phyloP scores from a whole-genome alignment of 306 rosid species.

The Fagus sylvatica region DNA sequence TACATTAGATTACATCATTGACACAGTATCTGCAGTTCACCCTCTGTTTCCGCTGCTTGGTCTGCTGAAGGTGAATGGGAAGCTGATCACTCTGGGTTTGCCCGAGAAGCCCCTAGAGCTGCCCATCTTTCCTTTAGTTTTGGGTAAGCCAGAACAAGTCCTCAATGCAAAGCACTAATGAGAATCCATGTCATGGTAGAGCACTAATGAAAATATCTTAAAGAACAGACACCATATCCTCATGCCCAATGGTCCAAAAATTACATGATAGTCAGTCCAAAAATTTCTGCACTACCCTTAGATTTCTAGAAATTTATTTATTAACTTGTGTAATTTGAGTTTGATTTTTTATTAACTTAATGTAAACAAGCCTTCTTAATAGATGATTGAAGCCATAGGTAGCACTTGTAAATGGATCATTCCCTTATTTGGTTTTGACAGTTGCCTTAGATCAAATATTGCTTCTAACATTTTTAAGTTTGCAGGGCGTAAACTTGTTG shows the following conservation, averaged over 20 bases:
- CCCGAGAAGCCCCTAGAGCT: constrained; percentile 78
- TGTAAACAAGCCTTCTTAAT: too few relatives aligned
- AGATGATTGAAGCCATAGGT: too few relatives aligned
- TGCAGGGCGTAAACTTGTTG: constrained; percentile 77
- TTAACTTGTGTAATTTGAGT: too few relatives aligned
- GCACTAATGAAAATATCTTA: too few relatives aligned
- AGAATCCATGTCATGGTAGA: too few relatives aligned
- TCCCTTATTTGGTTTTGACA: neutral
- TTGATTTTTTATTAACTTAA: too few relatives aligned
- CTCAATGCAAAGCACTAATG: neutral
- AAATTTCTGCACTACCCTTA: too few relatives aligned
- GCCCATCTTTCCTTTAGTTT: constrained; percentile 56
- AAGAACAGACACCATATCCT: too few relatives aligned
- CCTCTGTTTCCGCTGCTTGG: constrained; percentile 63
- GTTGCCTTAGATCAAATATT: neutral
- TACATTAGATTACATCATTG: constrained; percentile 84
- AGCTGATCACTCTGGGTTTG: constrained; percentile 73
- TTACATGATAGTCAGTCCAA: too few relatives aligned
- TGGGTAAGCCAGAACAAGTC: constrained; percentile 46
- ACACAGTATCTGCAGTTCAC: constrained; percentile 81
- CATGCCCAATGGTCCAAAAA: too few relatives aligned
- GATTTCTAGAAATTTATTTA: too few relatives aligned
- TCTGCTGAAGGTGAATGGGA: constrained; percentile 84
- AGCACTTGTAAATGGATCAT: neutral
- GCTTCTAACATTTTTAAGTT: neutral